Conservation (phyloP, 176 grass and related monocot species). For the Oryza longistaminata region DNA sequence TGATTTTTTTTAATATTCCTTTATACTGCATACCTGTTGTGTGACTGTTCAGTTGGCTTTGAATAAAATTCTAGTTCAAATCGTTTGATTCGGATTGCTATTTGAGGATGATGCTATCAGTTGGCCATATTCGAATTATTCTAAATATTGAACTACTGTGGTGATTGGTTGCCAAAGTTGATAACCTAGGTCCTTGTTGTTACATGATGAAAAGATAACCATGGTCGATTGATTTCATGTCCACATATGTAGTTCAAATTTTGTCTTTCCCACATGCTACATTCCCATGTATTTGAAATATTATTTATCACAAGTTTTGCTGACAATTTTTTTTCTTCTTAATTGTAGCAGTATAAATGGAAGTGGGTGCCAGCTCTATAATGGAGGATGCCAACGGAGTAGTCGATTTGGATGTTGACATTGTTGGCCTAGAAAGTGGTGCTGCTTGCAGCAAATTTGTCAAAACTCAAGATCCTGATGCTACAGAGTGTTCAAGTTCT, state of each 20-base stretch:
- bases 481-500: slow-evolving; percentile 86
- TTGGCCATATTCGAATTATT: background rate
- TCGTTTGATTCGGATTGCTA: background rate
- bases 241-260: background rate
- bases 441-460: slow-evolving; percentile 31
- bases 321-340: slow-evolving; percentile 4
- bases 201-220: background rate
- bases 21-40: background rate
- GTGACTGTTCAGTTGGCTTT: no score
- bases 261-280: background rate
- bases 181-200: background rate
- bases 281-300: background rate
- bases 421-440: slow-evolving; percentile 25
- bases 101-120: background rate
- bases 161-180: background rate
- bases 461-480: slow-evolving; percentile 59
- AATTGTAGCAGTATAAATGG: slow-evolving; percentile 15
- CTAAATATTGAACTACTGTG: background rate
- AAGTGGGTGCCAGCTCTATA: background rate
- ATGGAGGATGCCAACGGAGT: slow-evolving; percentile 38
- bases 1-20: background rate
- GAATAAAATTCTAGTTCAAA: no score
- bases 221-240: background rate
- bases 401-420: slow-evolving; percentile 49
- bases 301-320: background rate